Percentiles rank a stretch among this genome's conserved stretches.
Evolutionary conservation across 129 eudicot species (phyloP).

Genomic region (Glebionis coronaria): DNA sequence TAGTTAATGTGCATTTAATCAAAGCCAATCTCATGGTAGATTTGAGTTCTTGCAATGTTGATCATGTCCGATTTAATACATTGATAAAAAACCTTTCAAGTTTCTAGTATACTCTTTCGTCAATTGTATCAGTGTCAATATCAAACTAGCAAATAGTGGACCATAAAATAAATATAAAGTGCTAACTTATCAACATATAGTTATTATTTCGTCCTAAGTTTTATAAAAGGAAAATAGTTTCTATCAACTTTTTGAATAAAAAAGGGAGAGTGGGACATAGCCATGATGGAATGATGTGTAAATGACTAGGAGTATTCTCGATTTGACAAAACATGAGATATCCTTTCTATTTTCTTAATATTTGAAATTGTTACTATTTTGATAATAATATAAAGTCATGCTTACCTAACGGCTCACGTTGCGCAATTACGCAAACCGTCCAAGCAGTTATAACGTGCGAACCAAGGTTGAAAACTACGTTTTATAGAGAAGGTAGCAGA

Average conservation of each 20-base stretch:
- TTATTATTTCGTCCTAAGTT: neutral
- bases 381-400: neutral
- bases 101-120: too few relatives aligned
- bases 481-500: neutral
- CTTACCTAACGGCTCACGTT: neutral
- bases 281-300: slow-evolving; percentile 23
- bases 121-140: neutral
- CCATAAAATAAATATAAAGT: too few relatives aligned
- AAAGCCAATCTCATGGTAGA: too few relatives aligned
- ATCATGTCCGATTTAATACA: too few relatives aligned
- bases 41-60: too few relatives aligned
- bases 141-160: neutral
- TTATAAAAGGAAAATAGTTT: neutral
- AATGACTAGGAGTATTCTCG: slow-evolving; percentile 13
- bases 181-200: too few relatives aligned
- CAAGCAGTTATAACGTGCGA: neutral
- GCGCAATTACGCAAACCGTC: neutral
- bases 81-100: too few relatives aligned
- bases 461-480: neutral
- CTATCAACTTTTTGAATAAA: neutral
- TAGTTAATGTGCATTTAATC: too few relatives aligned
- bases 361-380: neutral
- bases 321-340: neutral
- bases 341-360: neutral
- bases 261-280: neutral